Evolutionary conservation across 495 filamentous ascomycete genomes (phyloP), one percentile per base, ranked within the genome.

Genomic region (Xylaria flabelliformis): DNA sequence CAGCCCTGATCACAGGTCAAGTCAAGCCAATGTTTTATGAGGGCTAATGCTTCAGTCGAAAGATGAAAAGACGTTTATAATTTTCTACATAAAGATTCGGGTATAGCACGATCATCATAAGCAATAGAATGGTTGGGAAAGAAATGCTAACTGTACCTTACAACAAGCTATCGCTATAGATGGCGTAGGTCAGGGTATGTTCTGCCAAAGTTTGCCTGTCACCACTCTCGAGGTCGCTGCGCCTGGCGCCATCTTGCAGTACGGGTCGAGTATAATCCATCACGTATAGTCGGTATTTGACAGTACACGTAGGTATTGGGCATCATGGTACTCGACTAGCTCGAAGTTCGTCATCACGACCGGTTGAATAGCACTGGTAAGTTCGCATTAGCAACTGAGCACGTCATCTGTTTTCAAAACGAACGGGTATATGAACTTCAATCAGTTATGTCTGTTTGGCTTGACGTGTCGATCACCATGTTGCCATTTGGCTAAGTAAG

Each of bases 31-130:
- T n/a, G 26, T 3, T 34, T 46, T 19, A 46, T 41, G 68, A 58
- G 67, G 51, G 65, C 67, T 79, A 68, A 70, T 74, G 81, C 83
- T 81, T 97, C 94, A 97, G 94, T 85, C 87, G 93, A 96, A 95
- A 96, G 93, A 95, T 96, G 94, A 97, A 97, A 97, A 96, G 91
- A 83, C 89, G 44, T 91, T 85, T 89, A 88, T 86, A 85, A 82
- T 83, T 86, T 89, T 92, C 90, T 90, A 94, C 90, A 86, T 88
- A 39, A 78, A 80, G 82, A 89, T 92, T 97, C 92, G 90, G 93
- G 59, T 64, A 74, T 70, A 74, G 67, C 56, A 59, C 58, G 81
- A 70, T 88, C 90, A 92, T 94, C 92, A 93, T 86, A 82, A 83
- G 76, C 79, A 77, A 59, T 62, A 29, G 50, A 65, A 24, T 26